These are phyloP conservation scores for Coccomyxa sp. DNA, from an alignment of 139 green algal species.

Conservation along the genomic window DNA sequence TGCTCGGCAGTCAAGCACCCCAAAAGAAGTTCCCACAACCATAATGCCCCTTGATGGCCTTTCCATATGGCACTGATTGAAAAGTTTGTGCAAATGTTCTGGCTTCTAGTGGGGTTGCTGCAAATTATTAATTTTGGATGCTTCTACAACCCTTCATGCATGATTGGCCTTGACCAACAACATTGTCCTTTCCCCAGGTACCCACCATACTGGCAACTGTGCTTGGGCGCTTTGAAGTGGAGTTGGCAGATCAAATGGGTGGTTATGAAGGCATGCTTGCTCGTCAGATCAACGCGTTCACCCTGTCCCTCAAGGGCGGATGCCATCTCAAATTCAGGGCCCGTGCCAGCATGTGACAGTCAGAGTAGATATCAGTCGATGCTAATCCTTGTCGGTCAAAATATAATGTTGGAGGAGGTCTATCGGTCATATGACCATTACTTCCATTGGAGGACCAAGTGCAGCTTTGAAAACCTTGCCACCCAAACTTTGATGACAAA, in stretches of 20 bases:
- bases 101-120: neutral
- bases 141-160: no score
- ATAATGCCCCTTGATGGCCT: neutral
- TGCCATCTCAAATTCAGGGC: neutral
- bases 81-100: neutral
- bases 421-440: no score
- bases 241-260: neutral
- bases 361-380: neutral
- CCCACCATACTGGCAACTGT: neutral
- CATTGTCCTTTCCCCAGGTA: neutral
- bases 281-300: neutral
- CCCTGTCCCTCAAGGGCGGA: neutral
- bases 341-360: neutral
- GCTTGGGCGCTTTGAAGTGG: neutral
- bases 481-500: no score
- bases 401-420: no score
- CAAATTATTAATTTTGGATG: no score
- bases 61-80: neutral
- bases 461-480: no score
- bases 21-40: neutral
- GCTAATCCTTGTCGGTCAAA: neutral
- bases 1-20: neutral
- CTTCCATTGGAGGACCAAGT: no score
- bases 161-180: neutral
- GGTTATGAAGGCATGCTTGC: constrained; percentile 2